A percentile compares a stretch with the other conserved stretches of the same genome.
phyloP scores from a whole-genome alignment of 495 filamentous ascomycete species.

The Chaetomium fimeti region DNA sequence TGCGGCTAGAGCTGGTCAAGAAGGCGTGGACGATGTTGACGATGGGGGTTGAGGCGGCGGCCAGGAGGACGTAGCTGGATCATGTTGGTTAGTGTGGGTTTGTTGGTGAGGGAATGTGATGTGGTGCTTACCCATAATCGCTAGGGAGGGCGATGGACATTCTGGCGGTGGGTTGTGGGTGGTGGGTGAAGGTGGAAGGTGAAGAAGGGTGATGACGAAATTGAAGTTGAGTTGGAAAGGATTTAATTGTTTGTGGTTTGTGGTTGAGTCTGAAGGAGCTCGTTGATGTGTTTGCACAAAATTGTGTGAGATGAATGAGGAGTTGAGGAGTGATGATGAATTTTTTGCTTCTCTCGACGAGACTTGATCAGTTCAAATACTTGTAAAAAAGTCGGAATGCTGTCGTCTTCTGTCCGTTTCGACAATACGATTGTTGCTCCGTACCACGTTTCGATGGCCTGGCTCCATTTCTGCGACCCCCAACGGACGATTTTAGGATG shows the following conservation, averaged over 20 bases:
- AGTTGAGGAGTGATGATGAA: background rate
- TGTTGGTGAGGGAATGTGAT: background rate
- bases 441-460: background rate
- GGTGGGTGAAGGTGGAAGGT: too few species aligned
- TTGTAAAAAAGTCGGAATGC: conserved; percentile 2
- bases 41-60: conserved; percentile 59
- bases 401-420: conserved; percentile 15
- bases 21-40: conserved; percentile 54
- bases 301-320: background rate
- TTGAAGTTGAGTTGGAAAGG: background rate
- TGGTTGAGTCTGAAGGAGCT: background rate
- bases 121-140: conserved; percentile 44
- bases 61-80: conserved; percentile 55
- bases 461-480: background rate
- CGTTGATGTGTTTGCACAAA: too few species aligned
- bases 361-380: conserved; percentile 5
- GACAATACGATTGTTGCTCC: background rate
- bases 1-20: conserved; percentile 50
- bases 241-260: background rate
- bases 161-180: conserved; percentile 14
- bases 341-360: background rate
- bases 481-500: background rate
- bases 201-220: background rate
- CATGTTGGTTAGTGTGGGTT: background rate
- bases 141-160: conserved; percentile 38